Evolutionary conservation across 768 basidiomycete genomes (phyloP), one percentile per base, ranked within the genome.

Genomic region (Leucogyrophana mollusca): DNA sequence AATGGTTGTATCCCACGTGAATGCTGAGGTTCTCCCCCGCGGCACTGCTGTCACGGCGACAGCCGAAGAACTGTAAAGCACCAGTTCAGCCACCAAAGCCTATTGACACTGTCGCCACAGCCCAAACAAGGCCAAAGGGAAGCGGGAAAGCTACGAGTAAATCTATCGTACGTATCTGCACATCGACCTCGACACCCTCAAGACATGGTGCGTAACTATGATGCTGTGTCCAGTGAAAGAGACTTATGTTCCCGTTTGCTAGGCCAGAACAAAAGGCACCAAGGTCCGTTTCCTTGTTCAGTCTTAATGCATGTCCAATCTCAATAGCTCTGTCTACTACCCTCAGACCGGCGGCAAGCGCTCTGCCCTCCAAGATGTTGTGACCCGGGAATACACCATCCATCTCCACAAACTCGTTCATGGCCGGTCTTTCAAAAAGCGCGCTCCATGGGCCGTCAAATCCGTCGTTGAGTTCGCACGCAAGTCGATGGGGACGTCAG

Each of bases 321-420:
- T 37, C 16, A 37, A 32, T 9, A 51, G 40, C 10, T 21, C 16
- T 34, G 43, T 44, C 35, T 41, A 23, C 32, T 34, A 21, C 22
- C 33, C 30, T 43, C 51, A 83, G 79, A 77, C 85, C 62, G 76
- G 77, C 68, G 83, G 83, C 72, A 95, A 96, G 81, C 93, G 95
- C 72, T 94, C 93, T 50, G 95, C 95, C 45, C 90, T 97, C 67
- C 83, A 90, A 73, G 95, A 98, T 70, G 95, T 97, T 73, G 95
- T 97, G 55, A 90, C 94, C 56, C 87, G 94, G 63, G 95, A 99
- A 70, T 96, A 97, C 86, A 97, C 95, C 63, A 88, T 97, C 78
- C 92, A 96, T 73, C 75, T 97, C 33, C 93, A 96, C 85, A 96
- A 95, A 72, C 85, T 73, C 56, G 91, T 94, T 34, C 90, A 93